These are phyloP conservation scores for Phaffia tasmanica DNA, from an alignment of 768 basidiomycete genomes.

Conservation along the genomic window DNA sequence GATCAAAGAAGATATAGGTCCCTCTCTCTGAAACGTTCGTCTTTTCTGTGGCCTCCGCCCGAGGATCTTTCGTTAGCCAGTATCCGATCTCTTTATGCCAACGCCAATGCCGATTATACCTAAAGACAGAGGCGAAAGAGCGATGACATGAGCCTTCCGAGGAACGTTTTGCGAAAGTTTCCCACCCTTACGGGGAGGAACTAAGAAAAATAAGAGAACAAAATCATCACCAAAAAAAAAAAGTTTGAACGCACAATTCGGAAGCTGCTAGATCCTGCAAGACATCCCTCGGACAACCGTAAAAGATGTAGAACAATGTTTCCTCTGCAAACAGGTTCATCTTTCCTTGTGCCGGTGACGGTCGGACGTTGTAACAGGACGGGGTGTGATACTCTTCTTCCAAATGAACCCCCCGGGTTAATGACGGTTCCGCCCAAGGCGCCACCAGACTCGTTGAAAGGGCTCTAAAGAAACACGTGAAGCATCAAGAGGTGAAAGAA, in stretches of 20 bases:
- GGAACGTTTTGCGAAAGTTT: not conserved
- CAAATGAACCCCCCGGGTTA: slow-evolving; percentile 60
- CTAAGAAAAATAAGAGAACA: not conserved
- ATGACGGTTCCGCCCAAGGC: slow-evolving; percentile 80
- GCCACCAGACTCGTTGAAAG: slow-evolving; percentile 89
- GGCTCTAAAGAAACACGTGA: slow-evolving; percentile 45
- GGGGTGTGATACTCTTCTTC: slow-evolving; percentile 90
- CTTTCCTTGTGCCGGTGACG: slow-evolving; percentile 54
- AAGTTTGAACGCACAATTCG: slow-evolving; percentile 61
- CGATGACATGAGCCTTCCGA: not conserved
- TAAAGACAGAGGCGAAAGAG: slow-evolving; percentile 34
- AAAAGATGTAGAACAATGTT: slow-evolving; percentile 97
- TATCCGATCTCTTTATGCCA: slow-evolving; percentile 84
- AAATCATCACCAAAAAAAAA: not conserved
- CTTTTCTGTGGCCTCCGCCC: slow-evolving; percentile 44
- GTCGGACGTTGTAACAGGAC: slow-evolving; percentile 81
- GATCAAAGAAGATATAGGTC: slow-evolving; percentile 65
- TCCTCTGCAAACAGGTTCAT: slow-evolving; percentile 67
- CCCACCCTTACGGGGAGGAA: not conserved
- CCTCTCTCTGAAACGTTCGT: slow-evolving; percentile 61
- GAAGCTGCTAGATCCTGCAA: slow-evolving; percentile 89
- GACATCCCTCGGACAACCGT: slow-evolving; percentile 79
- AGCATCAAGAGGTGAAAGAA: too few relatives aligned
- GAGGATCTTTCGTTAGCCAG: slow-evolving; percentile 81
- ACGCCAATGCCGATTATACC: slow-evolving; percentile 89